A percentile compares a stretch with the other conserved stretches of the same genome.
Evolutionary conservation across 2,329 filamentous ascomycete genomes (phyloP).

Genomic region (Aspergillus sojae): DNA sequence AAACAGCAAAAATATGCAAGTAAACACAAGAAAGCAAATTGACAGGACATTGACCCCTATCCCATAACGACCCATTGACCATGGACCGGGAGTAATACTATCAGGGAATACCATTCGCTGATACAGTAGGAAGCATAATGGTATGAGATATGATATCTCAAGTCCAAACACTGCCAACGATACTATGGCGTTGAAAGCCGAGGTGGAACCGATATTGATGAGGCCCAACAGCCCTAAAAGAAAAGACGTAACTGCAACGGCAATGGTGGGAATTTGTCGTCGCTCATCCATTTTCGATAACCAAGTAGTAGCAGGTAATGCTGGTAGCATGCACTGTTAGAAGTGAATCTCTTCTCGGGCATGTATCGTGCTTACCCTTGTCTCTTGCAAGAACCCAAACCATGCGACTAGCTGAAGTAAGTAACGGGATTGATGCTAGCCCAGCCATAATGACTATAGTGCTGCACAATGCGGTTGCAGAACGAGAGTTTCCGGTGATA

Average conservation of each 20-base stretch:
- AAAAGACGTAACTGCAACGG: slow-evolving; percentile 3
- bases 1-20: slow-evolving; percentile 58
- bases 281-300: background rate
- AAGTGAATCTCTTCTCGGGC: background rate
- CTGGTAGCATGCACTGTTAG: background rate
- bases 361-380: no score
- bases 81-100: slow-evolving; percentile 2
- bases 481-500: slow-evolving; percentile 9
- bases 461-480: background rate
- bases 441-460: background rate
- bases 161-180: slow-evolving; percentile 27
- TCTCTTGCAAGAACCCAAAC: background rate
- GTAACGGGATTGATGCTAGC: slow-evolving; percentile 6
- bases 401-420: slow-evolving; percentile 8
- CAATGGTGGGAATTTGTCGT: no score
- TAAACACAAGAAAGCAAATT: slow-evolving; percentile 53
- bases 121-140: slow-evolving; percentile 27
- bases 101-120: slow-evolving; percentile 16
- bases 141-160: slow-evolving; percentile 32
- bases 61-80: background rate
- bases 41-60: slow-evolving; percentile 43
- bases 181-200: slow-evolving; percentile 30
- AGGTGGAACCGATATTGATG: slow-evolving; percentile 20
- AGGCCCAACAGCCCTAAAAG: slow-evolving; percentile 27
- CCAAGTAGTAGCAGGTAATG: background rate